Conservation (phyloP, 805 yeast species). For the Pichia nakasei region DNA sequence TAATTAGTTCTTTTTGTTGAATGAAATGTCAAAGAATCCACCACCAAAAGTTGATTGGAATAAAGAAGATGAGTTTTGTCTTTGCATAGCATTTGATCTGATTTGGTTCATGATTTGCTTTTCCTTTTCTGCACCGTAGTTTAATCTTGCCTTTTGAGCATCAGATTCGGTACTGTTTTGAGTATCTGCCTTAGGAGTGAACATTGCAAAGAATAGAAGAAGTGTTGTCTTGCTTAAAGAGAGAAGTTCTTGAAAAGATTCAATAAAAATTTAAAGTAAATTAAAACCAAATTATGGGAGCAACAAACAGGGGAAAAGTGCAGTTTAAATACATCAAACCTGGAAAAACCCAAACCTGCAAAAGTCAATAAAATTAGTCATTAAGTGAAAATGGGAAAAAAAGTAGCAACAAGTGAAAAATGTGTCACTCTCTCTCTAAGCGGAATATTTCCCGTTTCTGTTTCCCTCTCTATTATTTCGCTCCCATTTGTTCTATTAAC, state of each 20-base stretch:
- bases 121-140: constrained; percentile 33
- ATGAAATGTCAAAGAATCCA: constrained; percentile 25
- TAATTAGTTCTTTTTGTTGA: constrained; percentile 19
- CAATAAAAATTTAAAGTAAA: background rate
- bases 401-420: too few relatives aligned
- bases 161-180: constrained; percentile 27
- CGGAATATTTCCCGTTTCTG: too few relatives aligned
- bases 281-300: background rate
- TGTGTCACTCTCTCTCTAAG: too few relatives aligned
- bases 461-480: too few relatives aligned
- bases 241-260: too few relatives aligned
- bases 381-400: too few relatives aligned
- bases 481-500: too few relatives aligned
- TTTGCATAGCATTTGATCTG: constrained; percentile 22
- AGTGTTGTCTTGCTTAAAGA: background rate
- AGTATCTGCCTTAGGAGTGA: constrained; percentile 20
- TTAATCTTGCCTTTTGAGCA: constrained; percentile 24
- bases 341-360: too few relatives aligned
- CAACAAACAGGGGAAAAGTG: too few relatives aligned
- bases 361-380: too few relatives aligned
- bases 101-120: constrained; percentile 32
- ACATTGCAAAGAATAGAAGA: constrained; percentile 14
- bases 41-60: constrained; percentile 23
- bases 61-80: constrained; percentile 19
- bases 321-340: too few relatives aligned